Evolutionary conservation across 345 rosid species (phyloP), one percentile per base, ranked within the genome.

Genomic region (Linum trigynum): DNA sequence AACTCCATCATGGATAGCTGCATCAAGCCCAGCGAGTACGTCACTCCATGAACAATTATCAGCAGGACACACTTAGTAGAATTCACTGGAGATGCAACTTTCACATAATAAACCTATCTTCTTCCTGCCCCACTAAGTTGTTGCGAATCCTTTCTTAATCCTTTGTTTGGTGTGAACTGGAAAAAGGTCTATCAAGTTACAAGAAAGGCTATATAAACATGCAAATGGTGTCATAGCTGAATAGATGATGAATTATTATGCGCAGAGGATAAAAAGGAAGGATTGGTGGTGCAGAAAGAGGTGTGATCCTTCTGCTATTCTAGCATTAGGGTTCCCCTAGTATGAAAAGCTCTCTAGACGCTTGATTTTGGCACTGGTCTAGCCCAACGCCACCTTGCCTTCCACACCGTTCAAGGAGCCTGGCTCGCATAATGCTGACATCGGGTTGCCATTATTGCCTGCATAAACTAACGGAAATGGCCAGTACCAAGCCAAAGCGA

Each of bases 11-110:
- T 57, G 9, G 60, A 57, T 36, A 8, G 60, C 60, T 57, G 60
- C 60, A 57, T 57, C 60, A n/a, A 57, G 60, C 11, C 35, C 60
- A 17, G 60, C 60, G 35, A 57, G 38, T 57, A 57, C 11, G 60
- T 57, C 38, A 57, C 60, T 57, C 9, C 38, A 38, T 9, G 60
- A 32, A 11, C 60, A 57, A 36, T 17, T 36, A 8, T 57, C 60
- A 36, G 8, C 23, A n/a, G 38, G 17, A 11, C 60, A 57, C 2
- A 57, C 32, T 23, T 23, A 23, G 32, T 1, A 23, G 32, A 23
- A 23, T 23, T 23, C 32, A 23, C 0, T 23, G 32, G 32, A 23
- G 32, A 23, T 23, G 32, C 32, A 23, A 23, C 32, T 23, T 23
- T 23, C 32, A 23, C 32, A 1, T 0, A 23, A 23, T 23, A 23